Base-by-base conservation (phyloP, 768 basidiomycete species). In the Amanita pallidorosea region DNA sequence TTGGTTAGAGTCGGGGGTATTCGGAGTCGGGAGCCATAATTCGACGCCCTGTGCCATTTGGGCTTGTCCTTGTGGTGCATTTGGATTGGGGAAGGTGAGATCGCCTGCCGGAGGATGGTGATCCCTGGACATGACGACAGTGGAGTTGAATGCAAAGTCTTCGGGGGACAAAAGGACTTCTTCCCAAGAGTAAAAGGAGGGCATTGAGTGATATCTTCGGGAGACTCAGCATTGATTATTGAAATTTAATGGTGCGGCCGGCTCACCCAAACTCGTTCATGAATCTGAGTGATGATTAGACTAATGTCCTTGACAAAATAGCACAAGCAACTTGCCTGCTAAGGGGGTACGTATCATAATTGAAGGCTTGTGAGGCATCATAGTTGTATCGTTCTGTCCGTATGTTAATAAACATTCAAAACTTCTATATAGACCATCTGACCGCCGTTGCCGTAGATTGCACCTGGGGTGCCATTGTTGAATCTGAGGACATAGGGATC, bases 101-200 rank as follows among this genome's bases (percentile, higher is more conserved):
- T 60, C 65, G 6, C 75, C 75, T 8, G 79, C 73, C 1, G 77
- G 74, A 13, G 74, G 73, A 54, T 80, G 79, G 52, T 79, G 77
- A 47, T 79, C 75, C 33, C 78, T 69, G 7, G 78, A 76, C 55
- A 69, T 65, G 5, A 80, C 77, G 7, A 75, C 76, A 0, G 74
- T 75, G 0, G 77, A 77, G 60, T 80, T 79, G 64, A 80, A 80
- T 22, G 65, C 65, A 61, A 77, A 80, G 56, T 79, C 78, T 7
- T 70, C 71, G 0, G 72, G 68, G 3, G 70, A 69, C 18, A 61
- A 55, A 4, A 80, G 70, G 1, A 76, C 79, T 56, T 80, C 76
- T 56, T 79, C 69, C 79, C 79, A 81, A 47, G 65, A 73, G 54
- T 77, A 80, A 62, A 80, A 76, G 1, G 78, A 80, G 4, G 79